Evolutionary conservation across 108 stramenopile species (phyloP).

Genomic region (Cylindrotheca closterium): DNA sequence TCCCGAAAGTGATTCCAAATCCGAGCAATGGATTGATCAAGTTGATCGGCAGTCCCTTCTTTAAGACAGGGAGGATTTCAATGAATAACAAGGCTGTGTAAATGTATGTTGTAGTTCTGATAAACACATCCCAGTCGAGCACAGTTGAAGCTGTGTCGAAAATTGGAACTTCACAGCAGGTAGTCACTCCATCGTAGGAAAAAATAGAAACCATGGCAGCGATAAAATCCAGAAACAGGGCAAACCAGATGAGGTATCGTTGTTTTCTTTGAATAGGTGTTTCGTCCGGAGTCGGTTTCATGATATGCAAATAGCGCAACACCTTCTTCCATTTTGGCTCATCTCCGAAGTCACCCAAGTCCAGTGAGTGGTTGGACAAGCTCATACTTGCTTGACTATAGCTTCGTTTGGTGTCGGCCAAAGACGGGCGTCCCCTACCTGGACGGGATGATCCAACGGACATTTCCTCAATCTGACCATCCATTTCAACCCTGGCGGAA

Average conservation of each 20-base stretch:
- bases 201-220: slow-evolving; percentile 38
- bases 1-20: slow-evolving; percentile 39
- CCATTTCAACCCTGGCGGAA: no score
- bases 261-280: slow-evolving; percentile 10
- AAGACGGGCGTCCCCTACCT: neutral
- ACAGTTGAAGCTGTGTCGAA: slow-evolving; percentile 9
- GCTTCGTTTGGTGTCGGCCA: neutral
- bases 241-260: slow-evolving; percentile 25
- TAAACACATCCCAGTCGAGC: slow-evolving; percentile 27
- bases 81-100: slow-evolving; percentile 31
- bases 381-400: neutral
- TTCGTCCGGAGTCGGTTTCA: slow-evolving; percentile 24
- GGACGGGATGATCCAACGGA: neutral
- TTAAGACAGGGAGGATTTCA: slow-evolving; percentile 34
- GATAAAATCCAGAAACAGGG: slow-evolving; percentile 28
- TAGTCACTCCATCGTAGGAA: slow-evolving; percentile 23
- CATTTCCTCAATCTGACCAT: no score
- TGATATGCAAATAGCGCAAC: slow-evolving; percentile 18
- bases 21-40: slow-evolving; percentile 37
- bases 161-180: slow-evolving; percentile 43
- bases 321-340: slow-evolving; percentile 21
- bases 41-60: slow-evolving; percentile 33
- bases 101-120: slow-evolving; percentile 25
- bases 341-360: slow-evolving; percentile 12
- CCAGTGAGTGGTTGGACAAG: slow-evolving; percentile 11